Percentiles rank a stretch among this genome's conserved stretches.
phyloP scores from a whole-genome alignment of 2,329 filamentous ascomycete genomes.

The Zymoseptoria passerinii region DNA sequence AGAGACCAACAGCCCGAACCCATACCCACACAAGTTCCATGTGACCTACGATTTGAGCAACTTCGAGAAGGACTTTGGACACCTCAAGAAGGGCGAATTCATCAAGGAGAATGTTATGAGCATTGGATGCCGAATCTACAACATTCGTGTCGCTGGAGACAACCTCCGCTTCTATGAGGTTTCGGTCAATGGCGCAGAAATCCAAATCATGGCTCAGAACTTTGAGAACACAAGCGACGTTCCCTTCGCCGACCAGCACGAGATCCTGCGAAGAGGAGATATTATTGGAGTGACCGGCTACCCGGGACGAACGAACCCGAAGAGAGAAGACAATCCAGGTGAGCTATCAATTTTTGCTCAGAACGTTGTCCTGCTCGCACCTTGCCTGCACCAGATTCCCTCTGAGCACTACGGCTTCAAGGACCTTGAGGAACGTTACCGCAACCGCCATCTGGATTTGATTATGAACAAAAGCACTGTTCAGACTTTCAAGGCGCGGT shows the following conservation, averaged over 20 bases:
- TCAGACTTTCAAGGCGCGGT: constrained; percentile 73
- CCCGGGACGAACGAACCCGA: constrained; percentile 77
- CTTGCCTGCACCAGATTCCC: constrained; percentile 84
- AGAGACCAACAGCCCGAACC: constrained; percentile 65
- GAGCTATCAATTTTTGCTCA: constrained; percentile 90
- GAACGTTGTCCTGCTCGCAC: constrained; percentile 76
- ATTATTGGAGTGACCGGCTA: constrained; percentile 82
- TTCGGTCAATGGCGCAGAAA: constrained; percentile 62
- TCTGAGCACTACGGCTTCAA: constrained; percentile 91
- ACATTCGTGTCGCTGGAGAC: constrained; percentile 69
- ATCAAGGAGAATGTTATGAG: constrained; percentile 66
- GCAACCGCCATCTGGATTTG: constrained; percentile 87
- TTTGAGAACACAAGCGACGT: constrained; percentile 63
- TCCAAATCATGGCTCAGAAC: constrained; percentile 89
- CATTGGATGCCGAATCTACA: constrained; percentile 81
- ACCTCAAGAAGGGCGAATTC: constrained; percentile 81
- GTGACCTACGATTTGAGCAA: constrained; percentile 73
- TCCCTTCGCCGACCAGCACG: constrained; percentile 79
- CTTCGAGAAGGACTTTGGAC: constrained; percentile 68
- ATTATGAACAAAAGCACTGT: constrained; percentile 91
- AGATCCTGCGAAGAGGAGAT: constrained; percentile 81
- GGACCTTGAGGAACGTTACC: constrained; percentile 86
- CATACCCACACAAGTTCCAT: constrained; percentile 91
- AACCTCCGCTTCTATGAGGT: constrained; percentile 93
- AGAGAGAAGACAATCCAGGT: constrained; percentile 61